phyloP scores from a whole-genome alignment of 306 rosid species.

The Citrullus amarus region DNA sequence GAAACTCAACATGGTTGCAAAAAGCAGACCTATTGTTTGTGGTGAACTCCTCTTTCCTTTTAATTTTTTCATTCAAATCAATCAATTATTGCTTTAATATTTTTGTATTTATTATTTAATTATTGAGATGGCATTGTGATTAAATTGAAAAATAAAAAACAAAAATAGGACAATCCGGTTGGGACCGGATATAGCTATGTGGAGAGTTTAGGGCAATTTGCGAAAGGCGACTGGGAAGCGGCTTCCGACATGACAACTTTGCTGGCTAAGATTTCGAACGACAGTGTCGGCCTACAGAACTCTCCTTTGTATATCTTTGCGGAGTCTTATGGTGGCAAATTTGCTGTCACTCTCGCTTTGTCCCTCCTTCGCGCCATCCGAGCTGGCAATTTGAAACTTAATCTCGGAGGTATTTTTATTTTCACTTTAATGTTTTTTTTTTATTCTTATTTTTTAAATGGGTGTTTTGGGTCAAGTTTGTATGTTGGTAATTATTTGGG shows the following conservation, averaged over 20 bases:
- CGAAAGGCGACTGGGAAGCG: slow-evolving; percentile 67
- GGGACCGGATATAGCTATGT: slow-evolving; percentile 87
- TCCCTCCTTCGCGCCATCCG: slow-evolving; percentile 50
- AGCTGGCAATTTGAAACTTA: slow-evolving; percentile 39
- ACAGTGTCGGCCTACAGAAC: slow-evolving; percentile 41
- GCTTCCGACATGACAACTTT: slow-evolving; percentile 62
- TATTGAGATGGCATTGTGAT: neutral
- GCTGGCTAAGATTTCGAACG: slow-evolving; percentile 41
- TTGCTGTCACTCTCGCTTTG: slow-evolving; percentile 63
- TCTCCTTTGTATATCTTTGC: slow-evolving; percentile 71
- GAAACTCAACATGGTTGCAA: slow-evolving; percentile 5
- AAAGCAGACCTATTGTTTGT: slow-evolving; percentile 11
- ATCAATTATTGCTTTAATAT: neutral
- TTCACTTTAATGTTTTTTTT: too few relatives aligned
- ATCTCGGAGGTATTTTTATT: slow-evolving; percentile 39
- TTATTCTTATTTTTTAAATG: too few relatives aligned
- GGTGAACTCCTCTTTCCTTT: neutral
- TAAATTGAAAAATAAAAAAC: neutral
- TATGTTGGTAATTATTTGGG: too few relatives aligned
- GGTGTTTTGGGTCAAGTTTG: too few relatives aligned
- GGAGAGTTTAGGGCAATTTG: slow-evolving; percentile 40
- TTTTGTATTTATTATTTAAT: neutral
- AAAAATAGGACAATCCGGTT: slow-evolving; percentile 73
- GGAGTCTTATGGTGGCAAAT: slow-evolving; percentile 91
- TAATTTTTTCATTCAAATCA: neutral